Percentiles rank a stretch among this genome's conserved stretches.
Evolutionary conservation across 495 filamentous ascomycete genomes (phyloP).

Genomic region (Glarea lozoyensis): DNA sequence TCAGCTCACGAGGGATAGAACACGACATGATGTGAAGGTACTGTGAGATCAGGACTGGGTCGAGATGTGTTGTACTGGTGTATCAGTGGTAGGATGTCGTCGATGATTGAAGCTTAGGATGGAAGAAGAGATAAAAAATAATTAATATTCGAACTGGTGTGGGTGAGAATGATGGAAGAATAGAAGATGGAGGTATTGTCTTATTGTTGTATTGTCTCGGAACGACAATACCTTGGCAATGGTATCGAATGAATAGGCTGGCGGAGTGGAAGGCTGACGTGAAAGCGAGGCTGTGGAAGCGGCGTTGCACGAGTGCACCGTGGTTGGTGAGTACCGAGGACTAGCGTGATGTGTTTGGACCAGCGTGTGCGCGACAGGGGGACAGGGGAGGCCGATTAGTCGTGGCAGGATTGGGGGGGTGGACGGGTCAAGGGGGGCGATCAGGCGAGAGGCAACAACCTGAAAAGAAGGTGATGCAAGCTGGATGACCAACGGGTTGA

Average conservation of each 20-base stretch:
- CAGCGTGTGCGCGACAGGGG: no score
- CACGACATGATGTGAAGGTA: slow-evolving; percentile 9
- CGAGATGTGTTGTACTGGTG: slow-evolving; percentile 3
- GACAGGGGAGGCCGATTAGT: no score
- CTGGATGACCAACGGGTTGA: no score
- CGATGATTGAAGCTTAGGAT: not conserved
- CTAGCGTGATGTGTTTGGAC: no score
- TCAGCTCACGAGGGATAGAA: slow-evolving; percentile 24
- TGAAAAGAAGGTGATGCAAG: no score
- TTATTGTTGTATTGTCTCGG: slow-evolving; percentile 4
- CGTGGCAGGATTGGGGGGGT: no score
- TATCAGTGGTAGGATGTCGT: not conserved
- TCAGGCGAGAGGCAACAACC: no score
- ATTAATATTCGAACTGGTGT: not conserved
- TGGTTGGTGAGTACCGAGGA: not conserved
- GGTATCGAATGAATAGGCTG: not conserved
- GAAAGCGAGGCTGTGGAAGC: slow-evolving; percentile 9
- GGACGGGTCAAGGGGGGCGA: no score
- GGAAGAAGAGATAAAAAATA: slow-evolving; percentile 2
- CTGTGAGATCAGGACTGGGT: not conserved
- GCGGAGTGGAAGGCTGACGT: not conserved
- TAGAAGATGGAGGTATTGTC: slow-evolving; percentile 2
- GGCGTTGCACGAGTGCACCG: not conserved
- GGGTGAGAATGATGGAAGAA: slow-evolving; percentile 1
- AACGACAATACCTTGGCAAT: not conserved